Evolutionary conservation across 2,329 filamentous ascomycete genomes (phyloP).

Genomic region (Pyrenochaeta sp.): DNA sequence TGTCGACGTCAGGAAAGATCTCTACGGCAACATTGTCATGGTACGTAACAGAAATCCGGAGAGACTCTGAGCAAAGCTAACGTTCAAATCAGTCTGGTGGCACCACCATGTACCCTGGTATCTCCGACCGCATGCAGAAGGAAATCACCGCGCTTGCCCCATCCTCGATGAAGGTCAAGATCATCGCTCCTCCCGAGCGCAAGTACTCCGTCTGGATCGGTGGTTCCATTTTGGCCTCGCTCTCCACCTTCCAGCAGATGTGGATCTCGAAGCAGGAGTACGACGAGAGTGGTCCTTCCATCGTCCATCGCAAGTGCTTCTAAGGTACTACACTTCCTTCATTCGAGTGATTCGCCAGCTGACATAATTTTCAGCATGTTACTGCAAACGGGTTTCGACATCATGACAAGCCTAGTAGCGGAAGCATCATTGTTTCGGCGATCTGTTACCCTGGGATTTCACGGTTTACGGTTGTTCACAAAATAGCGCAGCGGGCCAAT

Average conservation of each 20-base stretch:
- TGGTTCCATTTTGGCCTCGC: conserved; percentile 99
- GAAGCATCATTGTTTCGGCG: conserved; percentile 45
- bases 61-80: conserved; percentile 40
- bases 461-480: conserved; percentile 48
- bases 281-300: conserved; percentile 99
- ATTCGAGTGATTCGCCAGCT: conserved; percentile 21
- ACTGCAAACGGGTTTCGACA: conserved; percentile 43
- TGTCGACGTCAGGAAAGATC: conserved; percentile 99
- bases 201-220: conserved; percentile 99
- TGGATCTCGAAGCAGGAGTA: conserved; percentile 99
- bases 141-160: conserved; percentile 99
- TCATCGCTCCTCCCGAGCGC: conserved; percentile 99
- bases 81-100: conserved; percentile 84
- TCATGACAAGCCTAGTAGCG: conserved; percentile 49
- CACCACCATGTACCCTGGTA: conserved; percentile 99
- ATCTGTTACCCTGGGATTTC: conserved; percentile 44
- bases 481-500: conserved; percentile 48
- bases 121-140: conserved; percentile 99
- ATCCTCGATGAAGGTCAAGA: conserved; percentile 99
- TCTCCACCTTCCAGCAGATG: conserved; percentile 99
- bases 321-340: conserved; percentile 69
- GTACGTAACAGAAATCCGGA: conserved; percentile 65
- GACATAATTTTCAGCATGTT: conserved; percentile 41
- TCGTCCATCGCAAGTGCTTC: conserved; percentile 99
- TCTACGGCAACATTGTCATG: conserved; percentile 99